Evolutionary conservation across 306 rosid genomes (phyloP).

Genomic region (Quercus glauca): DNA sequence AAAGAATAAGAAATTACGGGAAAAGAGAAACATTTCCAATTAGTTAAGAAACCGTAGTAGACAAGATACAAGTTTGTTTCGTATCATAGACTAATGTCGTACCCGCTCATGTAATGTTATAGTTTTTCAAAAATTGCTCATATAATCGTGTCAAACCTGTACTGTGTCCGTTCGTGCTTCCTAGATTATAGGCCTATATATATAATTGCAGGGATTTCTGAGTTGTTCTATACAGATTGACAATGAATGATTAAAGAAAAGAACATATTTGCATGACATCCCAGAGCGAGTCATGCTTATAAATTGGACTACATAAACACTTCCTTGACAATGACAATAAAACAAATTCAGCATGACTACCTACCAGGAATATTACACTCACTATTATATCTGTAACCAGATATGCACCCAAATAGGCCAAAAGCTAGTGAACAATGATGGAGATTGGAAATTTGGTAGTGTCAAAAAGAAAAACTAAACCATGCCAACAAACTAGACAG

Average conservation of each 20-base stretch:
- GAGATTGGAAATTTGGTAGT: neutral
- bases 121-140: too few relatives aligned
- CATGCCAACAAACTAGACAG: neutral
- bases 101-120: too few relatives aligned
- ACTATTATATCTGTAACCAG: neutral
- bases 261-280: neutral
- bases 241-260: neutral
- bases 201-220: too few relatives aligned
- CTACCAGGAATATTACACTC: neutral
- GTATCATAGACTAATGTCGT: too few relatives aligned
- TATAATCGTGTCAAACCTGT: too few relatives aligned
- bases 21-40: too few relatives aligned
- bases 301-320: neutral
- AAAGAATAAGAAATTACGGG: too few relatives aligned
- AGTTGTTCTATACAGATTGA: neutral
- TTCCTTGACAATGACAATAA: slow-evolving; percentile 21
- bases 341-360: slow-evolving; percentile 20
- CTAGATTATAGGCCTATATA: too few relatives aligned
- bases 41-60: too few relatives aligned
- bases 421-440: neutral
- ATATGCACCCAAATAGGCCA: too few relatives aligned
- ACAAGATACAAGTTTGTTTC: too few relatives aligned
- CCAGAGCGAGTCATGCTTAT: neutral
- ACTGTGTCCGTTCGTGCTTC: too few relatives aligned
- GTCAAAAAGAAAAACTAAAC: neutral